These are phyloP conservation scores for Sporodiniella umbellata DNA, from an alignment of 371 early-diverging fungal species.

Conservation along the genomic window DNA sequence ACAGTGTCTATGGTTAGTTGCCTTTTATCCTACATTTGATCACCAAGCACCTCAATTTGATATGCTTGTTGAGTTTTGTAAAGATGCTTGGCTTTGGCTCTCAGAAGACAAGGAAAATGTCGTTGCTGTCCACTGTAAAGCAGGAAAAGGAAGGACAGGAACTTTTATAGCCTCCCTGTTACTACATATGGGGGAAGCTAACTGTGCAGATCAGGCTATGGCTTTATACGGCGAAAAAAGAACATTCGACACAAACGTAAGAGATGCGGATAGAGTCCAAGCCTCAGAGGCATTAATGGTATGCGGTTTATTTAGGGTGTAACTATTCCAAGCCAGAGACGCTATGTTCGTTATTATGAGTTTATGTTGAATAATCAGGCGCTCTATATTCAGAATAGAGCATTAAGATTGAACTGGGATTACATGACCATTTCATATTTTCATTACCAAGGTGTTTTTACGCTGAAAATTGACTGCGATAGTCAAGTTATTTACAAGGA, in stretches of 20 bases:
- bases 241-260: slow-evolving; percentile 53
- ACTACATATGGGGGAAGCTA: slow-evolving; percentile 39
- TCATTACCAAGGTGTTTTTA: slow-evolving; percentile 5
- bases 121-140: slow-evolving; percentile 75
- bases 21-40: slow-evolving; percentile 62
- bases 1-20: slow-evolving; percentile 15
- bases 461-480: neutral
- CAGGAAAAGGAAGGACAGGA: slow-evolving; percentile 80
- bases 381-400: slow-evolving; percentile 19
- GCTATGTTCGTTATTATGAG: slow-evolving; percentile 63
- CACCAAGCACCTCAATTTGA: slow-evolving; percentile 68
- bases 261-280: neutral
- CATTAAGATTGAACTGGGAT: slow-evolving; percentile 15
- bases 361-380: slow-evolving; percentile 25
- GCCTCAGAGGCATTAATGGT: neutral
- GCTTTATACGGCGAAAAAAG: slow-evolving; percentile 51
- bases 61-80: slow-evolving; percentile 50
- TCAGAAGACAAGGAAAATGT: slow-evolving; percentile 40
- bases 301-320: slow-evolving; percentile 43
- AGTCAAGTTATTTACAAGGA: too few relatives aligned
- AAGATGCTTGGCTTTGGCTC: slow-evolving; percentile 60
- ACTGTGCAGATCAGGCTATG: slow-evolving; percentile 52
- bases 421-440: slow-evolving; percentile 18
- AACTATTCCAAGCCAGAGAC: slow-evolving; percentile 65
- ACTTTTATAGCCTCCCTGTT: slow-evolving; percentile 63